Evolutionary conservation across 2,329 filamentous ascomycete species (phyloP), one percentile per base, ranked within the genome.

Genomic region (Penicillium sp.): DNA sequence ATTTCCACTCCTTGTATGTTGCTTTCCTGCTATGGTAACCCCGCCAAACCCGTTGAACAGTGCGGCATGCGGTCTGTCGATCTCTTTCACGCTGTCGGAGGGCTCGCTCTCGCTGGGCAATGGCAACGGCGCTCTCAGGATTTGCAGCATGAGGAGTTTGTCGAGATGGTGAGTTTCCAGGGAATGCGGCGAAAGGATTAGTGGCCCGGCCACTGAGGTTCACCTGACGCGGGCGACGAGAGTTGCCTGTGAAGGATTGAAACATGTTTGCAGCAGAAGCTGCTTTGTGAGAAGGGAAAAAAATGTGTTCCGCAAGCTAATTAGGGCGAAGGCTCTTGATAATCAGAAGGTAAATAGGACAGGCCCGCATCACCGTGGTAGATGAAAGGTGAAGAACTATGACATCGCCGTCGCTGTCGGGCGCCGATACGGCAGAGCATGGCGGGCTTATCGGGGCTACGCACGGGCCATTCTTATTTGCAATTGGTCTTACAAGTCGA

Each of bases 191-290:
- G 72, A 94, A 96, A 3, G 91, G 90, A 67, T 96, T 96, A 47
- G 80, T 79, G 61, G 84, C 84, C 64, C 92, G 88, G 59, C 91
- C 94, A 62, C 91, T 94, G 58, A 99, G 86, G 75, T 97, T 97
- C 70, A 97, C 91, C 72, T 97, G 92, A 61, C 94, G 87, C 58
- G 88, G 87, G 62, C 90, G 89, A 67, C 90, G 87, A 65, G 91
- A 90, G 74, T 78, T 90, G 64, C 94, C 94, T 23, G 90, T 94
- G 77, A 99, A 99, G 50, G 89, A 91, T 58, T 89, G 87, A 76
- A 94, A 95, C 93, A 97, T 97, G 63, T 69, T 26, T 57, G 48
- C 51, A 53, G 49, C 48, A 43, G 40, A 35, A 47, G 44, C 45
- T 51, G 48, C 54, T 47, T 32, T 42, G 41, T 39, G 38, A 51